A percentile compares a stretch with the other conserved stretches of the same genome.
phyloP scores from a whole-genome alignment of 1,139 yeast genomes.

The Pneumocystis oryctolagi region DNA sequence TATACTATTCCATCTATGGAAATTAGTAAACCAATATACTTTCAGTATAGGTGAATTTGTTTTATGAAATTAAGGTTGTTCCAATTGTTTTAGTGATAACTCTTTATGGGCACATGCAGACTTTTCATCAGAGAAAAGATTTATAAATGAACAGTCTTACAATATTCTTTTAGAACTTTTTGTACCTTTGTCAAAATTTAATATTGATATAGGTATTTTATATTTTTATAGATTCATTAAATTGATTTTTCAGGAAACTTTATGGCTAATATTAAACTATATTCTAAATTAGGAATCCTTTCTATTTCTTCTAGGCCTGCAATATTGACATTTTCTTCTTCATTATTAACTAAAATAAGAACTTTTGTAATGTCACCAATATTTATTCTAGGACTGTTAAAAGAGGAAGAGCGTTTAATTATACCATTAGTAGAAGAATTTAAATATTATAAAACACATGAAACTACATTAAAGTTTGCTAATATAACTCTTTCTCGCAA shows the following conservation, averaged over 20 bases:
- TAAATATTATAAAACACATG: neutral
- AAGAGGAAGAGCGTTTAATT: neutral
- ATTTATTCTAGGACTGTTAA: neutral
- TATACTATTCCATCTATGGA: neutral
- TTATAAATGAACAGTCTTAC: neutral
- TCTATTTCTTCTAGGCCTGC: neutral
- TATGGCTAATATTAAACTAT: neutral
- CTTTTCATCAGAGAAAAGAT: neutral
- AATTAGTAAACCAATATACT: neutral
- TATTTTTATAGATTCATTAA: neutral
- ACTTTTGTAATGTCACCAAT: neutral
- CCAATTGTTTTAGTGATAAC: neutral
- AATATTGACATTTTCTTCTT: neutral
- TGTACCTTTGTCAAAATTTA: neutral
- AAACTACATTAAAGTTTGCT: neutral
- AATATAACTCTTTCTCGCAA: neutral
- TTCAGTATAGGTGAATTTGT: neutral
- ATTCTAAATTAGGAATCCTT: neutral
- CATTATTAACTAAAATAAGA: neutral
- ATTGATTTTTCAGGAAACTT: neutral
- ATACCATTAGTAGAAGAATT: neutral
- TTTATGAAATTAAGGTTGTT: neutral
- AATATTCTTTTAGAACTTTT: neutral
- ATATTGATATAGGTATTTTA: neutral
- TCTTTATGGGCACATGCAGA: neutral